Evolutionary conservation across 2,329 filamentous ascomycete genomes (phyloP).

Genomic region (Curvularia sp.): DNA sequence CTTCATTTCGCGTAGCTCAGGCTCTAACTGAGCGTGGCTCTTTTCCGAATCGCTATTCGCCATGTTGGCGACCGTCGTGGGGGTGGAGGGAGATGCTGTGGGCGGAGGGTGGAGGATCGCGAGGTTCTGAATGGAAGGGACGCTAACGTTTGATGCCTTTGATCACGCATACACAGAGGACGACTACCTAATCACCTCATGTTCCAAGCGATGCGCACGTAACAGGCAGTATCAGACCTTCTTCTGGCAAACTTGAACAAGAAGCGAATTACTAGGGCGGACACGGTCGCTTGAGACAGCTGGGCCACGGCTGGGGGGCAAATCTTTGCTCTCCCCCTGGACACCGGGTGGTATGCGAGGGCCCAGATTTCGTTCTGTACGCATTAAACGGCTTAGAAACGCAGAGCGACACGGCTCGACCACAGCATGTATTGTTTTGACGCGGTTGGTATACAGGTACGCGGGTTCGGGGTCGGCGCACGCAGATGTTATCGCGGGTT

Average conservation of each 20-base stretch:
- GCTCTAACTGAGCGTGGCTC: conserved; percentile 50
- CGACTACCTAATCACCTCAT: conserved; percentile 36
- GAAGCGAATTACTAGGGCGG: conserved; percentile 8
- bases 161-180: conserved; percentile 28
- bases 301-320: conserved; percentile 14
- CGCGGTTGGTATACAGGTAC: conserved; percentile 28
- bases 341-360: conserved; percentile 5
- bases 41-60: conserved; percentile 46
- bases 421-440: conserved; percentile 10
- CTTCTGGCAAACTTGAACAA: background rate
- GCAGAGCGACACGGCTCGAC: conserved; percentile 13
- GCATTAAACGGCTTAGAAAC: conserved; percentile 20
- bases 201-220: conserved; percentile 24
- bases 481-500: conserved; percentile 14
- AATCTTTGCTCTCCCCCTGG: conserved; percentile 20
- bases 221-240: conserved; percentile 2
- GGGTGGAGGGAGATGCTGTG: conserved; percentile 23
- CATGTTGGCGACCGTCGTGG: conserved; percentile 42
- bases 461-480: conserved; percentile 17
- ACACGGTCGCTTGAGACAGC: conserved; percentile 4
- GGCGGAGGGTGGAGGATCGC: conserved; percentile 12
- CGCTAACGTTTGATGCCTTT: conserved; percentile 27
- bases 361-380: conserved; percentile 22
- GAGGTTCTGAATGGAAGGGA: conserved; percentile 21
- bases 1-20: conserved; percentile 55